phyloP scores from a whole-genome alignment of 1,284 basidiomycete species.

The Trametes sp. region DNA sequence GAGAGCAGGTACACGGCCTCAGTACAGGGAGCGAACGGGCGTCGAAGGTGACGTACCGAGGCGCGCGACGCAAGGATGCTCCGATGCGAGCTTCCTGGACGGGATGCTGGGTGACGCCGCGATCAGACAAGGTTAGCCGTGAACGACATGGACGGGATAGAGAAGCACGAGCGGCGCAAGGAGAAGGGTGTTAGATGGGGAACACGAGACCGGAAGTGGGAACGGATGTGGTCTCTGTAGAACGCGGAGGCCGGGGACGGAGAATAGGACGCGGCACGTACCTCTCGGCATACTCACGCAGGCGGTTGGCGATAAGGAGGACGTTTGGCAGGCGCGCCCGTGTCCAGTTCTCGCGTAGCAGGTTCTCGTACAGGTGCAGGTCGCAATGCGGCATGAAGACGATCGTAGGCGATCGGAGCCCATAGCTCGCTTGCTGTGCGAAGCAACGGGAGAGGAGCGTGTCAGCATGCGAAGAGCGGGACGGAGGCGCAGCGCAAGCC shows the following conservation, averaged over 20 bases:
- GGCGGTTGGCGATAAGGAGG: slow-evolving; percentile 55
- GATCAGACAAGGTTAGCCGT: slow-evolving; percentile 14
- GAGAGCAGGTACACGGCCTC: neutral
- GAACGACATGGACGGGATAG: slow-evolving; percentile 3
- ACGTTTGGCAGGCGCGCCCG: slow-evolving; percentile 45
- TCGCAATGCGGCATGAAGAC: slow-evolving; percentile 84
- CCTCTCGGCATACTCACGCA: slow-evolving; percentile 60
- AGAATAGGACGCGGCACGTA: slow-evolving; percentile 39
- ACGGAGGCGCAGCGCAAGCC: slow-evolving; percentile 22
- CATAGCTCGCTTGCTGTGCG: slow-evolving; percentile 43
- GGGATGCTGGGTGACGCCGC: slow-evolving; percentile 41
- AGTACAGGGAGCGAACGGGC: slow-evolving; percentile 1
- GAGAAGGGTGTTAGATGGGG: slow-evolving; percentile 1
- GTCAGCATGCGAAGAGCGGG: slow-evolving; percentile 11
- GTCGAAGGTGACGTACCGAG: slow-evolving; percentile 41
- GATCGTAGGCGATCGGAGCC: slow-evolving; percentile 55
- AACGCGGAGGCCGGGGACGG: slow-evolving; percentile 5
- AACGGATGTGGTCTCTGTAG: slow-evolving; percentile 17
- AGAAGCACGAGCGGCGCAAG: slow-evolving; percentile 13
- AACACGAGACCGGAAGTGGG: slow-evolving; percentile 4
- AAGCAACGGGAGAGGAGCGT: slow-evolving; percentile 9
- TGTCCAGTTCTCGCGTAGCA: slow-evolving; percentile 69
- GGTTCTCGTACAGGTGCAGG: slow-evolving; percentile 68
- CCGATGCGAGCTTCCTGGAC: slow-evolving; percentile 42
- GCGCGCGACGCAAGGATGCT: slow-evolving; percentile 46